These are phyloP conservation scores for Drosera spatulata DNA, from an alignment of 179 eudicot species.

Conservation along the genomic window DNA sequence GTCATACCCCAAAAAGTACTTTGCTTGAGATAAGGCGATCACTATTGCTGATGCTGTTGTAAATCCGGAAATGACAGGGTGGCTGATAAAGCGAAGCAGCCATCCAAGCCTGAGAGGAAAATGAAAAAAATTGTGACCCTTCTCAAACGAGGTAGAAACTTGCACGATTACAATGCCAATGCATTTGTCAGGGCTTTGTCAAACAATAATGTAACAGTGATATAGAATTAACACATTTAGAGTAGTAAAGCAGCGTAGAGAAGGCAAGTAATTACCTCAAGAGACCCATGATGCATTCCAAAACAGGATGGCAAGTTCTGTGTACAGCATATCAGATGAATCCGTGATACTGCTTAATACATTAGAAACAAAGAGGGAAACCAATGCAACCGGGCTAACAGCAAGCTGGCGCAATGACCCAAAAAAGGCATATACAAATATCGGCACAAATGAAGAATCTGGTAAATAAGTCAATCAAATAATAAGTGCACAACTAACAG, in stretches of 20 bases:
- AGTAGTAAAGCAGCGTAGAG: background rate
- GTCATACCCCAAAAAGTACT: slow-evolving; percentile 89
- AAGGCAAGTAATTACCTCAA: slow-evolving; percentile 49
- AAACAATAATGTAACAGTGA: background rate
- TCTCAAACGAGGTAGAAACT: background rate
- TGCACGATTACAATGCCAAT: background rate
- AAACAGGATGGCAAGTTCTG: slow-evolving; percentile 87
- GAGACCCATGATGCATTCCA: slow-evolving; percentile 92
- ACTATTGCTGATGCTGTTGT: slow-evolving; percentile 98
- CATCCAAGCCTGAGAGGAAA: slow-evolving; percentile 75
- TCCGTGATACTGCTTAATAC: slow-evolving; percentile 60
- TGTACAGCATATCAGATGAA: slow-evolving; percentile 70
- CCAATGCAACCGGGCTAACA: slow-evolving; percentile 98
- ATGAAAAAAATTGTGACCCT: background rate
- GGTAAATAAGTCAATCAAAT: slow-evolving; percentile 17
- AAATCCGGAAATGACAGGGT: slow-evolving; percentile 97
- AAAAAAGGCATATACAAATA: slow-evolving; percentile 87
- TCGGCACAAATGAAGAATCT: slow-evolving; percentile 92
- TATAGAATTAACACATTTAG: background rate
- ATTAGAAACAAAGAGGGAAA: slow-evolving; percentile 89
- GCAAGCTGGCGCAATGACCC: slow-evolving; percentile 99
- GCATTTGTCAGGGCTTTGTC: too few species aligned
- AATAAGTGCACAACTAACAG: slow-evolving; percentile 6
- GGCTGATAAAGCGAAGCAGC: slow-evolving; percentile 97
- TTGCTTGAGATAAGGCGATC: slow-evolving; percentile 92